Evolutionary conservation across 192 early-diverging fungal species (phyloP).

Genomic region (Coemansia sp.): DNA sequence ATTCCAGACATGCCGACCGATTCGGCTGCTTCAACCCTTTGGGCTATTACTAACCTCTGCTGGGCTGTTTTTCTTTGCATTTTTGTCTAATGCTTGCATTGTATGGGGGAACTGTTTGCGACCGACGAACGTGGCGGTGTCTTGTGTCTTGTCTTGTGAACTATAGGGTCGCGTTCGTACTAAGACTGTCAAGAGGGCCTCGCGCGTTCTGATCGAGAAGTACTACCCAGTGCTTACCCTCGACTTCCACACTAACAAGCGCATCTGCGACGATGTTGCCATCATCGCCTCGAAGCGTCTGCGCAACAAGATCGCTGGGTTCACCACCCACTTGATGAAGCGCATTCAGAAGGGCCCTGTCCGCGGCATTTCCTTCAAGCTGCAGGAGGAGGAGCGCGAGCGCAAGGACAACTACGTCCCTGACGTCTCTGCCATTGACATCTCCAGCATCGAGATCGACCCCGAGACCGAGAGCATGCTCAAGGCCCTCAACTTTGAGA

Average conservation of each 20-base stretch:
- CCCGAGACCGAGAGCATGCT: conserved; percentile 92
- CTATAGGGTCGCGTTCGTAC: conserved; percentile 92
- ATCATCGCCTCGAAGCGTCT: conserved; percentile 98
- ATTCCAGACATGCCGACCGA: neutral
- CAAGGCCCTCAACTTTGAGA: conserved; percentile 96
- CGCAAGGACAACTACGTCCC: conserved; percentile 99
- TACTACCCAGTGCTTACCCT: conserved; percentile 99
- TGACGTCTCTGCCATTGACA: conserved; percentile 94
- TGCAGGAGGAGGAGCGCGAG: conserved; percentile 99
- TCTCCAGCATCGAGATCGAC: conserved; percentile 90
- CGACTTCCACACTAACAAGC: conserved; percentile 99
- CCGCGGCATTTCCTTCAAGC: conserved; percentile 99
- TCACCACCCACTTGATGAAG: conserved; percentile 99
- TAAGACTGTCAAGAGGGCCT: conserved; percentile 99
- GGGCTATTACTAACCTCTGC: neutral
- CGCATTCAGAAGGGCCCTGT: conserved; percentile 98
- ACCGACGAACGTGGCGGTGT: neutral
- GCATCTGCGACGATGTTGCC: conserved; percentile 94
- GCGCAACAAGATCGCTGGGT: conserved; percentile 99
- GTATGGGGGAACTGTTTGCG: neutral
- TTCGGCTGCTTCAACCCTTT: neutral
- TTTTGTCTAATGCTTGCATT: neutral
- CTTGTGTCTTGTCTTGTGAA: neutral
- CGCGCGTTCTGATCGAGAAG: conserved; percentile 99
- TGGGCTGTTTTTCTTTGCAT: neutral